Conservation (phyloP, 1,139 yeast species). For the Kazachstania sp. region DNA sequence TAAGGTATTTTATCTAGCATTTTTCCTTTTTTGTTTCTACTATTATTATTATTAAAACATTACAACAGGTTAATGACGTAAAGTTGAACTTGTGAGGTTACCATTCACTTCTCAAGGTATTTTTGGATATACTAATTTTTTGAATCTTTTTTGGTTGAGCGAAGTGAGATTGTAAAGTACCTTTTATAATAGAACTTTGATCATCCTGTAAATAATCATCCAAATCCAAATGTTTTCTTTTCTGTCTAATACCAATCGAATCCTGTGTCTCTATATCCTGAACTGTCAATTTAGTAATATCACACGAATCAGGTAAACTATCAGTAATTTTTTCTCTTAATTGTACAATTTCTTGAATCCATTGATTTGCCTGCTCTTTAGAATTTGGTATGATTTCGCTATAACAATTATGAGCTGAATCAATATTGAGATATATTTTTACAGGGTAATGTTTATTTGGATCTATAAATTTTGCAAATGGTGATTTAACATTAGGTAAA, state of each 20-base stretch:
- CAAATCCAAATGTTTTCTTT: slow-evolving; percentile 20
- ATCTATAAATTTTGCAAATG: slow-evolving; percentile 12
- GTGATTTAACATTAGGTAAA: slow-evolving; percentile 13
- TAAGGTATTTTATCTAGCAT: background rate
- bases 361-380: slow-evolving; percentile 14
- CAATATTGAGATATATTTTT: slow-evolving; percentile 14
- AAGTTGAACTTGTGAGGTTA: too few relatives aligned
- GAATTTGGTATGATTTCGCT: slow-evolving; percentile 15
- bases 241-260: slow-evolving; percentile 8
- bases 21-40: background rate
- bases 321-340: slow-evolving; percentile 6
- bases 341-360: slow-evolving; percentile 16
- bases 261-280: slow-evolving; percentile 11
- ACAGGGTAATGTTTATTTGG: slow-evolving; percentile 9
- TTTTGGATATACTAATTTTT: slow-evolving; percentile 29
- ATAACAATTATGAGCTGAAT: slow-evolving; percentile 17
- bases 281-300: slow-evolving; percentile 15
- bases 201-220: slow-evolving; percentile 13
- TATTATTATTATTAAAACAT: too few relatives aligned
- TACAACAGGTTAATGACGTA: too few relatives aligned
- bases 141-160: slow-evolving; percentile 19
- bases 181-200: slow-evolving; percentile 11
- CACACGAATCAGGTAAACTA: slow-evolving; percentile 11
- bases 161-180: slow-evolving; percentile 6
- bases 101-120: slow-evolving; percentile 28